These are phyloP conservation scores for Sarocladium strictum DNA, from an alignment of 2,329 filamentous ascomycete genomes.

Conservation along the genomic window DNA sequence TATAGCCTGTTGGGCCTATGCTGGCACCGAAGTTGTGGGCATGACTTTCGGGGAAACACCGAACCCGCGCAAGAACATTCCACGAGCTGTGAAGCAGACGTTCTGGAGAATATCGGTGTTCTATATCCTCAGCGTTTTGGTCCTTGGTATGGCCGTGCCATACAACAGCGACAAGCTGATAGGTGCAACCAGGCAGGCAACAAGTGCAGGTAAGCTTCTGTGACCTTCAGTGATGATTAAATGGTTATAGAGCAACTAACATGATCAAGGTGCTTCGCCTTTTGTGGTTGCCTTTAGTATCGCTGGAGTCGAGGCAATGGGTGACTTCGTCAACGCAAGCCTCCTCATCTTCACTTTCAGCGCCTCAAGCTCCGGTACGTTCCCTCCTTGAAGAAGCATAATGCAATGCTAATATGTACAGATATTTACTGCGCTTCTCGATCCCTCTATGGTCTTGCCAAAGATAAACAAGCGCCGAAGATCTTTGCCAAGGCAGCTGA, in stretches of 20 bases:
- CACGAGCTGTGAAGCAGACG: constrained; percentile 18
- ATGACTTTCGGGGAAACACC: constrained; percentile 18
- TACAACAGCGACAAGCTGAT: constrained; percentile 14
- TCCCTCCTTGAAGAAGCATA: no score
- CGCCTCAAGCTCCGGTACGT: no score
- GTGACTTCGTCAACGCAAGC: constrained; percentile 18
- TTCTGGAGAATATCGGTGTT: constrained; percentile 21
- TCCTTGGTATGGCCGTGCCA: constrained; percentile 20
- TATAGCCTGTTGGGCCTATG: constrained; percentile 31
- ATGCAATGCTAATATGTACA: neutral
- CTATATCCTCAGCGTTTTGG: constrained; percentile 18
- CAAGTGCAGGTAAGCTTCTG: constrained; percentile 15
- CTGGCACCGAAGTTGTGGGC: constrained; percentile 15
- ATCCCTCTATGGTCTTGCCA: constrained; percentile 26
- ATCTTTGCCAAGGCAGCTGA: constrained; percentile 27
- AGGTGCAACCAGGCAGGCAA: constrained; percentile 12
- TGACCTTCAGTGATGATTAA: no score
- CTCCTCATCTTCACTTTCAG: no score
- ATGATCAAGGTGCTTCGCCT: constrained; percentile 18
- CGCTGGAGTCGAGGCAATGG: constrained; percentile 15
- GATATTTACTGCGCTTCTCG: constrained; percentile 28
- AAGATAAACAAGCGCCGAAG: constrained; percentile 32
- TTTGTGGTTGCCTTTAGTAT: constrained; percentile 19
- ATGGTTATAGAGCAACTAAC: no score
- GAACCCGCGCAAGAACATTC: constrained; percentile 19